Conservation (phyloP, 2,329 filamentous ascomycete species). For the Ophiocordyceps australis region DNA sequence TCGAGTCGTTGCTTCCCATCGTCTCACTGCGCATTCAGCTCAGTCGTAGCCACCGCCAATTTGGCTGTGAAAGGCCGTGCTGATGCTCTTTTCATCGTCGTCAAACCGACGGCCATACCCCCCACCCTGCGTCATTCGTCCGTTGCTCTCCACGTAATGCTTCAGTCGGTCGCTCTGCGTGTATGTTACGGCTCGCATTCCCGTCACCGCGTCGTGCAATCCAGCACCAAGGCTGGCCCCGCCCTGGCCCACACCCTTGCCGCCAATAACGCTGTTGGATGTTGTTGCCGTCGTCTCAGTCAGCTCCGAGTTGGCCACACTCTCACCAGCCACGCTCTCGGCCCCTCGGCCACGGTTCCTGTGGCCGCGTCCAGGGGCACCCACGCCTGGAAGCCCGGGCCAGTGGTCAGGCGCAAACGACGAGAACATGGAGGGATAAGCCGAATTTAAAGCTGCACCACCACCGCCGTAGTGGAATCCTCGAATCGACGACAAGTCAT, state of each 20-base stretch:
- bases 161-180: constrained; percentile 64
- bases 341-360: constrained; percentile 50
- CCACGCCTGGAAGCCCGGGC: constrained; percentile 60
- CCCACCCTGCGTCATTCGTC: constrained; percentile 47
- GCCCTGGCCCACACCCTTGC: constrained; percentile 60
- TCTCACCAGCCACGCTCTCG: constrained; percentile 78
- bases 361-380: constrained; percentile 39
- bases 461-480: constrained; percentile 80
- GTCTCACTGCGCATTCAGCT: constrained; percentile 10
- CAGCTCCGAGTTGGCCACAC: constrained; percentile 76
- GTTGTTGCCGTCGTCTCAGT: constrained; percentile 64
- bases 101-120: constrained; percentile 59
- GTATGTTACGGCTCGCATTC: constrained; percentile 36
- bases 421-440: constrained; percentile 90
- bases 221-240: constrained; percentile 74
- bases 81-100: constrained; percentile 90
- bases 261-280: constrained; percentile 46
- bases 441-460: constrained; percentile 52
- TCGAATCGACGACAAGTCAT: constrained; percentile 92
- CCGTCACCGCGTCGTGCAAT: constrained; percentile 58
- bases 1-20: constrained; percentile 7
- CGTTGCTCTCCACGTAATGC: constrained; percentile 79
- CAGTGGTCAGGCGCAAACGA: constrained; percentile 77
- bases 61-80: constrained; percentile 92
- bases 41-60: constrained; percentile 48